phyloP scores from a whole-genome alignment of 192 early-diverging fungal species.

The Paraglomus brasilianum region DNA sequence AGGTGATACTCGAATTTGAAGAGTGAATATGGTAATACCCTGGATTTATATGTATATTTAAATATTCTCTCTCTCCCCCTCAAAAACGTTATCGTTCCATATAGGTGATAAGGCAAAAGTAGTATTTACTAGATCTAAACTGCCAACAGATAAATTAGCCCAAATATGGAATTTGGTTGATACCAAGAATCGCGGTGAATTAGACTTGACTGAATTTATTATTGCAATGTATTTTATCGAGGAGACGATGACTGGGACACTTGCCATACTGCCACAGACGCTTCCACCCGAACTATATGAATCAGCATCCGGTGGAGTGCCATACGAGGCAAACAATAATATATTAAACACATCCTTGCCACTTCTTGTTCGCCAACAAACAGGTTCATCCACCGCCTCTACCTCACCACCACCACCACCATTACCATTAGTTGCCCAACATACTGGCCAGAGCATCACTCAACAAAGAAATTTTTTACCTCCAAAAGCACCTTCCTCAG shows the following conservation, averaged over 20 bases:
- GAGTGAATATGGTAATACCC: not conserved
- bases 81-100: constrained; percentile 29
- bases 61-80: not conserved
- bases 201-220: constrained; percentile 82
- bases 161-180: constrained; percentile 88
- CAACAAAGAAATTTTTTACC: constrained; percentile 18
- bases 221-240: constrained; percentile 90
- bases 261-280: constrained; percentile 62
- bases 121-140: constrained; percentile 78
- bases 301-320: constrained; percentile 23
- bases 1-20: constrained; percentile 16
- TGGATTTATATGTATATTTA: not conserved
- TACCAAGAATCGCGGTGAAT: constrained; percentile 61
- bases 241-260: constrained; percentile 71
- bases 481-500: constrained; percentile 22
- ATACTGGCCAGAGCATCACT: not conserved
- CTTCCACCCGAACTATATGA: constrained; percentile 54
- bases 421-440: constrained; percentile 20
- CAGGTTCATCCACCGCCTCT: constrained; percentile 38
- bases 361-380: constrained; percentile 35
- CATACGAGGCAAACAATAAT: not conserved
- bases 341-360: constrained; percentile 32
- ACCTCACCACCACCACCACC: constrained; percentile 27
- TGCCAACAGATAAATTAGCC: constrained; percentile 71
- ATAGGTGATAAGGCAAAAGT: constrained; percentile 69